A percentile compares a stretch with the other conserved stretches of the same genome.
Evolutionary conservation across 2,329 filamentous ascomycete genomes (phyloP).

Genomic region (Polychaeton citri): DNA sequence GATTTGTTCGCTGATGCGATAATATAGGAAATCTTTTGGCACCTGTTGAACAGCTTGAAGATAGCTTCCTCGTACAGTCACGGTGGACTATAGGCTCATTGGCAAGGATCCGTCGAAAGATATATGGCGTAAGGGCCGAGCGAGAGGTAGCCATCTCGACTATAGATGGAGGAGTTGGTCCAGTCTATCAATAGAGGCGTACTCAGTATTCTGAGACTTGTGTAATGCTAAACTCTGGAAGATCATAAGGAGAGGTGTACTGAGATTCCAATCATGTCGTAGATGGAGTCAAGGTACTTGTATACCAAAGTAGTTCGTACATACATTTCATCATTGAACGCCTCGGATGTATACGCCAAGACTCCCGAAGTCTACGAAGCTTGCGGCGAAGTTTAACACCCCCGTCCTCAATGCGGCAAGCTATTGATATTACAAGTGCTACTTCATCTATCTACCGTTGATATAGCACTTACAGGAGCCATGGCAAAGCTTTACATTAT

Average conservation of each 20-base stretch:
- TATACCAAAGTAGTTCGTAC: too few relatives aligned
- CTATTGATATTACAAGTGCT: too few relatives aligned
- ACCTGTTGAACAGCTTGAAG: constrained; percentile 9
- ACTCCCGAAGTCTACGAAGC: constrained; percentile 14
- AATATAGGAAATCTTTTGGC: neutral
- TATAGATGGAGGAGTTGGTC: too few relatives aligned
- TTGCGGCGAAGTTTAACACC: constrained; percentile 7
- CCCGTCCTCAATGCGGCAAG: constrained; percentile 7
- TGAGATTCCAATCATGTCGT: too few relatives aligned
- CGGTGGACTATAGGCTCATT: constrained; percentile 35
- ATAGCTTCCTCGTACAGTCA: constrained; percentile 19
- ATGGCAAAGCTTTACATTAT: neutral
- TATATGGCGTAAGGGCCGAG: constrained; percentile 46
- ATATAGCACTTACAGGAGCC: neutral
- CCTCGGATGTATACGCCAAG: neutral
- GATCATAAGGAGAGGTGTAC: too few relatives aligned
- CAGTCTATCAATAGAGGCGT: too few relatives aligned
- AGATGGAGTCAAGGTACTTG: too few relatives aligned
- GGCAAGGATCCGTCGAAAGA: constrained; percentile 44
- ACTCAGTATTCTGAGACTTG: too few relatives aligned
- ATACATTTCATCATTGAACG: neutral
- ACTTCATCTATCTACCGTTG: too few relatives aligned
- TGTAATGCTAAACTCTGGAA: too few relatives aligned
- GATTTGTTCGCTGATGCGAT: constrained; percentile 7
- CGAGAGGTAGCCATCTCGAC: constrained; percentile 34